Percentiles rank a stretch among this genome's conserved stretches.
Conservation (phyloP, 108 stramenopile genomes). For the Nannochloropsis gaditana region DNA sequence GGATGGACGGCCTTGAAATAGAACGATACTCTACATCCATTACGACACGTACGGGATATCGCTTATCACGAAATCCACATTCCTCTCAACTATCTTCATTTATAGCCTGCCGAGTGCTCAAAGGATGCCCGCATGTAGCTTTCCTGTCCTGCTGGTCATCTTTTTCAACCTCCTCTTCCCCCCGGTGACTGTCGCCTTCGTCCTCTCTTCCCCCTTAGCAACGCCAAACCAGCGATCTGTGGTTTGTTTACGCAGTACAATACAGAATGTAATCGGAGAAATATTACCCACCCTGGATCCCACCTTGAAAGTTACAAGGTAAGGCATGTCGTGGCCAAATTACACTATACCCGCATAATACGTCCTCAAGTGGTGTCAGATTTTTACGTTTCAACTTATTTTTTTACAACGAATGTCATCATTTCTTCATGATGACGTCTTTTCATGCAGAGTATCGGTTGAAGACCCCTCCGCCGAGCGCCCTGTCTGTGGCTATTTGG, state of each 20-base stretch:
- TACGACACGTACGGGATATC: no score
- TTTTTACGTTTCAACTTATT: background rate
- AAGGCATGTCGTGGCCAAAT: background rate
- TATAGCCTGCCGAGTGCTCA: no score
- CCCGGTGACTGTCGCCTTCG: background rate
- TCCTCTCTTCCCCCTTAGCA: background rate
- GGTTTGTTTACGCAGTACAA: background rate
- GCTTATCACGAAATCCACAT: no score
- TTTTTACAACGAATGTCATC: background rate
- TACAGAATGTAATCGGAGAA: background rate
- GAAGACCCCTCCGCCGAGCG: background rate
- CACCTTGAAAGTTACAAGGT: background rate
- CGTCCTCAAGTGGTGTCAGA: no score
- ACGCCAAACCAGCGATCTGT: background rate
- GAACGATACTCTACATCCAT: no score
- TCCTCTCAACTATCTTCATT: no score
- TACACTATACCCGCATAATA: no score
- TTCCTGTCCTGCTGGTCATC: background rate
- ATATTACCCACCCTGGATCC: background rate
- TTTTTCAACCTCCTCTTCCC: background rate
- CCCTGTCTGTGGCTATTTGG: background rate
- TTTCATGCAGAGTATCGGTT: background rate
- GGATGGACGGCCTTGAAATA: no score
- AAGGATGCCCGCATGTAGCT: no score
- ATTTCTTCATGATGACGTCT: background rate